These are phyloP conservation scores for Colletotrichum falcatum DNA, from an alignment of 2,329 filamentous ascomycete species.

Conservation along the genomic window DNA sequence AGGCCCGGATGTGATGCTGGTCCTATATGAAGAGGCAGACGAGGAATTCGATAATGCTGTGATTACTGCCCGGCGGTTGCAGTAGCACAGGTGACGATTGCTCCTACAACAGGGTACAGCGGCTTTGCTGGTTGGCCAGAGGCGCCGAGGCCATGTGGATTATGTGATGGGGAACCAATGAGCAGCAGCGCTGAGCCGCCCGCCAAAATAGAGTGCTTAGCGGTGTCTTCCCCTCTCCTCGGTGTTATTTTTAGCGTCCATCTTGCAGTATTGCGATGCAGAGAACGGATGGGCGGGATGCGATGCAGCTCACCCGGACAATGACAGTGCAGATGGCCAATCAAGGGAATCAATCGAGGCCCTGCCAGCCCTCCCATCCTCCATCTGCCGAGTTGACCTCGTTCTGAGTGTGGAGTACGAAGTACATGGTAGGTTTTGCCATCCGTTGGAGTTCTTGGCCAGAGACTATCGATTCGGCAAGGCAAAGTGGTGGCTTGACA, in stretches of 20 bases:
- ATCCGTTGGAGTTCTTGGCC: constrained; percentile 10
- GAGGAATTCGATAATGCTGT: constrained; percentile 21
- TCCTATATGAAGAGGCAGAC: neutral
- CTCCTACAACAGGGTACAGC: constrained; percentile 13
- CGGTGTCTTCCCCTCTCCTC: neutral
- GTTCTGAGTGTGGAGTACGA: no score
- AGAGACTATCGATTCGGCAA: constrained; percentile 30
- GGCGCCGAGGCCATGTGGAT: constrained; percentile 1
- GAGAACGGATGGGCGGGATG: constrained; percentile 19
- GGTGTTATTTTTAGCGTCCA: constrained; percentile 36
- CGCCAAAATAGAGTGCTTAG: constrained; percentile 26
- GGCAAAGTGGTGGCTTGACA: constrained; percentile 8
- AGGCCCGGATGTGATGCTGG: neutral
- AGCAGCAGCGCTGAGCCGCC: constrained; percentile 29
- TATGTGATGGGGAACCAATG: constrained; percentile 30
- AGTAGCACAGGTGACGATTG: constrained; percentile 37
- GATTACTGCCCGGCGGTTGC: constrained; percentile 36
- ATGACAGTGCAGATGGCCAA: constrained; percentile 10
- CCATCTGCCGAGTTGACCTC: constrained; percentile 4
- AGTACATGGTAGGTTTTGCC: constrained; percentile 13
- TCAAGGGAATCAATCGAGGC: constrained; percentile 15
- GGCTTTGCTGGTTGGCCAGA: constrained; percentile 31
- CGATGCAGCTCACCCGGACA: constrained; percentile 4
- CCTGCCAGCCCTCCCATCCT: constrained; percentile 9
- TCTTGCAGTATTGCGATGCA: constrained; percentile 31